Evolutionary conservation across 202 grass and related monocot genomes (phyloP), one percentile per base, ranked within the genome.

Genomic region (Setaria italica): DNA sequence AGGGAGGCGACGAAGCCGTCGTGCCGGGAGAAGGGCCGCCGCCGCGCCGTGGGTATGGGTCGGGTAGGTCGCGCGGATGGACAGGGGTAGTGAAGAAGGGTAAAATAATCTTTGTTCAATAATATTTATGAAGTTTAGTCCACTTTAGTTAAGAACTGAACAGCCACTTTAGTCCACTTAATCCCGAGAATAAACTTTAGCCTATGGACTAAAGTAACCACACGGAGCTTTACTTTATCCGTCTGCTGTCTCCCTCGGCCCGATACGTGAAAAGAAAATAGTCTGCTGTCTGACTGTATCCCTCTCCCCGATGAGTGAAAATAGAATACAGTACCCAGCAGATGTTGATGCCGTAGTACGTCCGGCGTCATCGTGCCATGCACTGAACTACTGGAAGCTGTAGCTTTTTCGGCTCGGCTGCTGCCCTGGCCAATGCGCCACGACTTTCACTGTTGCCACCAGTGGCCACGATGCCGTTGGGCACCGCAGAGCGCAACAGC

Each of bases 1-100:
- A 98, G 93, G 55, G 89, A 87, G n/a, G 93, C 88, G 87, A 95
- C 94, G 86, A 95, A 92, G 77, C 89, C 86, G 83, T 79, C 56
- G 62, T 89, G 95, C 77, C 87, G 37, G 8, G 89, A 89, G 74
- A 90, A 90, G 53, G 83, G 79, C 33, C 62, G 77, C 94, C 6
- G 73, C 0, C 39, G n/a, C 41, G 20, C 8, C 43, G n/a, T 70
- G 11, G 67, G 67, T 2, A 5, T 5, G 67, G 67, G 19, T 4
- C 3, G 6, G 2, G 7, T 6, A 6, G 45, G 42, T 48, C 68
- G 48, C 67, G 20, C 41, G 11, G 46, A 48, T 30, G n/a, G 5
- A 41, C 25, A 25, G 25, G 25, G 25, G 25, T 25, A 25, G 25
- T 25, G 25, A 25, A 25, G 25, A 25, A 25, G 25, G 25, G 25